Evolutionary conservation across 306 rosid species (phyloP), one percentile per base, ranked within the genome.

Genomic region (Castanea crenata): DNA sequence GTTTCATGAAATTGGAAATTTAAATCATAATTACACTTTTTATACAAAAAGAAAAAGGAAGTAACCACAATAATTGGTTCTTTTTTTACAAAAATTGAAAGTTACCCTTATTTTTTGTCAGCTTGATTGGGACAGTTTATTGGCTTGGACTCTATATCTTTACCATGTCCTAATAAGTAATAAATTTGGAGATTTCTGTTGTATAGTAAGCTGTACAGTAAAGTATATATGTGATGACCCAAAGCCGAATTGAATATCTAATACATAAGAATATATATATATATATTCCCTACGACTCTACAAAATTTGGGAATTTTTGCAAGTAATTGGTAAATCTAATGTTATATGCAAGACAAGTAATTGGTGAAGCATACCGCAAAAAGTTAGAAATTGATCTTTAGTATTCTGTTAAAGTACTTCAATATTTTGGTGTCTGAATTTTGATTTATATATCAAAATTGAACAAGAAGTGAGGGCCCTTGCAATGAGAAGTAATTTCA

Each of bases 1-100:
- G 59, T 71, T 70, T 75, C 79, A 72, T 65, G 81, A 56, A 63
- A 63, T 25, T 72, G 81, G 84, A 84, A 67, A 74, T 34, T 72
- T 31, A 83, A 79, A 65, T 67, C 51, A 76, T 72, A 20, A 72
- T 56, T 75, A 55, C 21, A 79, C 71, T 46, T 65, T 38, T 35
- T 27, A 29, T 73, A 49, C 63, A 75, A 20, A 62, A 27, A 38
- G 10, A 73, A 6, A 6, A 41, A 41, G 46, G 38, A 21, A 41
- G 23, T 20, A 83, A 62, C 12, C 55, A 59, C 0, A 74, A 56
- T 74, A 21, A 68, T 83, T 49, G 38, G 27, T 73, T 19, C 65
- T 65, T 73, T 23, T 23, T 25, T 34, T 3, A 34, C 16, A 46
- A 23, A 55, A 14, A n/a, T 0, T 20, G 15, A 5, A 20, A 41